phyloP scores from a whole-genome alignment of 768 basidiomycete species.

The Mycena rosella region DNA sequence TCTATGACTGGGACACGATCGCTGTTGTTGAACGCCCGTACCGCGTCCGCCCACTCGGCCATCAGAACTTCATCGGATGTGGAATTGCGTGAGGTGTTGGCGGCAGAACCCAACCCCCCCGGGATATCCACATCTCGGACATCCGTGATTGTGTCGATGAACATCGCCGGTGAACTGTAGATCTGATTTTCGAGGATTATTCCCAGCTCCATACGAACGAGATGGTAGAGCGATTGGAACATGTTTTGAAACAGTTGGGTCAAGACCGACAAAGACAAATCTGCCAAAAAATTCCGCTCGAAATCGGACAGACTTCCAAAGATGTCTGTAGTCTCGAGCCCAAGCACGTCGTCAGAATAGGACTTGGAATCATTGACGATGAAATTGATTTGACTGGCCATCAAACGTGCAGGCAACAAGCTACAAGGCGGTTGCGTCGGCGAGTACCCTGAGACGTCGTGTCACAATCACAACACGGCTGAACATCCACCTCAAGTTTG shows the following conservation, averaged over 20 bases:
- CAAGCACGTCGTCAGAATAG: neutral
- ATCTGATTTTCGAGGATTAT: conserved; percentile 12
- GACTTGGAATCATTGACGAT: neutral
- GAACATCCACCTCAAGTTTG: neutral
- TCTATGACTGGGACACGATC: conserved; percentile 13
- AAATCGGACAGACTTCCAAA: no score
- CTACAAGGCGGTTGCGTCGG: conserved; percentile 1
- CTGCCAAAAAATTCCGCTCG: no score
- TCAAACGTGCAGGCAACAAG: neutral
- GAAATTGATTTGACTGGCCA: neutral
- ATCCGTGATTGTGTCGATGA: neutral
- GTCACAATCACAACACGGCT: conserved; percentile 6
- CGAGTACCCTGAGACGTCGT: neutral
- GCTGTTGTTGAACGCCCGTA: neutral
- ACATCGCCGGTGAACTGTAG: neutral
- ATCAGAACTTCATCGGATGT: neutral
- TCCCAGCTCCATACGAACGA: conserved; percentile 11
- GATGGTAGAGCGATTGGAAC: conserved; percentile 13
- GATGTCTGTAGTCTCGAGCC: neutral
- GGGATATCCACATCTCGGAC: no score
- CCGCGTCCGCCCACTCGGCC: neutral
- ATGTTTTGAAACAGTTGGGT: neutral
- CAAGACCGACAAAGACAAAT: neutral
- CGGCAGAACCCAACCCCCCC: neutral
- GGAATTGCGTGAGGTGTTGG: neutral